phyloP scores from a whole-genome alignment of 116 monocot species.

The Trichopus zeylanicus region DNA sequence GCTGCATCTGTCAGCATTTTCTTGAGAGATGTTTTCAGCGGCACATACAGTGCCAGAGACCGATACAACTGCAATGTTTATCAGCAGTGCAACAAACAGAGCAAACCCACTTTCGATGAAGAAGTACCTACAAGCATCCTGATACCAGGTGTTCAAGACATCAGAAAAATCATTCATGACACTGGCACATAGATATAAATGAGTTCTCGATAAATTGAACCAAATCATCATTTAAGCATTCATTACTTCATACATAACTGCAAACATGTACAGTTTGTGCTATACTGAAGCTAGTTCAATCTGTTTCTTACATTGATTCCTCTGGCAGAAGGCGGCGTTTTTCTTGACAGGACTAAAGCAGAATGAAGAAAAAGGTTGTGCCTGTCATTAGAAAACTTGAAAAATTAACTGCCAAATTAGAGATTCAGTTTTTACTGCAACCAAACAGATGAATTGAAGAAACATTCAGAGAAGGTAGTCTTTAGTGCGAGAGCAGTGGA shows the following conservation, averaged over 20 bases:
- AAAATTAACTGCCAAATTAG: neutral
- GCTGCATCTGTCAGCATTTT: constrained; percentile 8
- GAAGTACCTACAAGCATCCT: constrained; percentile 1
- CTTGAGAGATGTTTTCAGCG: constrained; percentile 4
- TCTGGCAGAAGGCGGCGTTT: constrained; percentile 37
- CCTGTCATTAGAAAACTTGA: constrained; percentile 76
- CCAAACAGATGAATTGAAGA: too few species aligned
- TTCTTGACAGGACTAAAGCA: constrained; percentile 78
- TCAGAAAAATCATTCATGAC: neutral
- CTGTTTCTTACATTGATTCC: constrained; percentile 56
- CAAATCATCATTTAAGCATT: neutral
- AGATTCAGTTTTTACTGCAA: constrained; percentile 55
- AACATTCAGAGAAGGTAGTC: too few species aligned
- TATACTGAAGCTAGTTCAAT: neutral
- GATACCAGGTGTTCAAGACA: neutral
- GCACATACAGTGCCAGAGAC: constrained; percentile 10
- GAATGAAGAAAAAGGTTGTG: constrained; percentile 88
- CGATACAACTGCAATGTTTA: constrained; percentile 5
- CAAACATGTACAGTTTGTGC: too few species aligned
- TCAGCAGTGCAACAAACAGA: neutral
- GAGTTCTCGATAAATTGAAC: too few species aligned
- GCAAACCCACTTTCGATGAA: constrained; percentile 1
- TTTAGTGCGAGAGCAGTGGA: too few species aligned
- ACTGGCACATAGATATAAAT: neutral
- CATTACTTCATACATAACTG: neutral